Evolutionary conservation across 345 rosid species (phyloP).

Genomic region (Gossypium sturtianum): DNA sequence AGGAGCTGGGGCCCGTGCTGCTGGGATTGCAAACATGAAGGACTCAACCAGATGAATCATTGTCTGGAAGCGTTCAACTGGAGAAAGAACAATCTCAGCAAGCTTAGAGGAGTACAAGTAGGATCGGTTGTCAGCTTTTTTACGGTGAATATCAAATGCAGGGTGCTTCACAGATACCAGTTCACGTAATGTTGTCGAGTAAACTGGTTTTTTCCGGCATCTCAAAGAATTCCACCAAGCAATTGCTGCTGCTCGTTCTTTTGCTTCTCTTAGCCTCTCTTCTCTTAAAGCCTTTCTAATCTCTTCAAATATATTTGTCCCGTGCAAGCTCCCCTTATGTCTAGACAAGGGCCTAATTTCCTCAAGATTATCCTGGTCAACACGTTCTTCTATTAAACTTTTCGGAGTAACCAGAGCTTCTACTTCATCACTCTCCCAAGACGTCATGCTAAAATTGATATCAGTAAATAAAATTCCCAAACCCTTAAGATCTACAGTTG

Average conservation of each 20-base stretch:
- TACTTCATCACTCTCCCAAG: conserved; percentile 88
- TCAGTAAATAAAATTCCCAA: conserved; percentile 81
- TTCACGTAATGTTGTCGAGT: conserved; percentile 59
- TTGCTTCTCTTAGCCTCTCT: conserved; percentile 70
- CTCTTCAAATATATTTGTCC: conserved; percentile 80
- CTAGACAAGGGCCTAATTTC: conserved; percentile 31
- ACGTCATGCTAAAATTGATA: conserved; percentile 66
- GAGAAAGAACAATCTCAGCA: conserved; percentile 80
- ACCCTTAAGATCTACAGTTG: conserved; percentile 50
- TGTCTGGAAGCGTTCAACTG: conserved; percentile 75
- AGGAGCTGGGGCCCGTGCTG: conserved; percentile 79
- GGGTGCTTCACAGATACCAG: conserved; percentile 58
- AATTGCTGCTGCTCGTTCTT: conserved; percentile 73
- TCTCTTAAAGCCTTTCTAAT: conserved; percentile 64
- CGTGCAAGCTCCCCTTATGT: conserved; percentile 38
- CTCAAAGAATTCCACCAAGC: conserved; percentile 99
- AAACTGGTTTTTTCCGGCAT: conserved; percentile 75
- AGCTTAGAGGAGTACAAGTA: conserved; percentile 66
- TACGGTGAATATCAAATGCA: conserved; percentile 46
- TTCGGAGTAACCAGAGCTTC: conserved; percentile 72
- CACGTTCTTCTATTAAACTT: conserved; percentile 49
- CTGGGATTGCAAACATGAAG: conserved; percentile 92
- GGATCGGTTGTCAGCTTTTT: conserved; percentile 42
- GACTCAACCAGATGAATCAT: conserved; percentile 76
- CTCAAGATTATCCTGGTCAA: conserved; percentile 31